A percentile compares a stretch with the other conserved stretches of the same genome.
Conservation (phyloP, 257 asterid species). For the Capsicum baccatum region DNA sequence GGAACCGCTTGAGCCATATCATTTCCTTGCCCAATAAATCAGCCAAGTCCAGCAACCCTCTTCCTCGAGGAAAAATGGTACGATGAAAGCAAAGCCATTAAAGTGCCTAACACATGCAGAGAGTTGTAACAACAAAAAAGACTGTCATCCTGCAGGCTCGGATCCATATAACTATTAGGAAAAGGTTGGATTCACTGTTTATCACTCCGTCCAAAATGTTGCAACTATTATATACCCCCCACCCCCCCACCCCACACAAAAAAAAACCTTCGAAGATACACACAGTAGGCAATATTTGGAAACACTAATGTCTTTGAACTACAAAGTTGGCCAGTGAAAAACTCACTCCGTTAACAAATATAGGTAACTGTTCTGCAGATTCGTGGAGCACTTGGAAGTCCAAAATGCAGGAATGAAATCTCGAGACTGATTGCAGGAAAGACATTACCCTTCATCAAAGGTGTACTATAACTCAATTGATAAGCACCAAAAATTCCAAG, state of each 20-base stretch:
- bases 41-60: not conserved
- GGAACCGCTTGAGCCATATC: too few species aligned
- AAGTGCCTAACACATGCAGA: not conserved
- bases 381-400: not conserved
- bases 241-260: too few species aligned
- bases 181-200: not conserved
- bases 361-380: not conserved
- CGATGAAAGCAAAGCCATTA: not conserved
- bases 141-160: not conserved
- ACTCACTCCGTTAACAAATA: not conserved
- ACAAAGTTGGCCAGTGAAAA: not conserved
- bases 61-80: too few species aligned
- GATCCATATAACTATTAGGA: not conserved
- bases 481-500: not conserved
- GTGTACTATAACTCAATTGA: not conserved
- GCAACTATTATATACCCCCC: not conserved
- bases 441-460: not conserved
- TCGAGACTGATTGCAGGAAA: conserved; percentile 8
- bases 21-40: too few species aligned
- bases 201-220: not conserved
- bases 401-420: conserved; percentile 22
- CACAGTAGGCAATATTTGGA: not conserved
- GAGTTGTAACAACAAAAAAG: not conserved
- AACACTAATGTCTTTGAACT: not conserved
- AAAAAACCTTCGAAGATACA: not conserved